These are phyloP conservation scores for Eucalyptus paniculata DNA, from an alignment of 345 rosid species.

Conservation along the genomic window DNA sequence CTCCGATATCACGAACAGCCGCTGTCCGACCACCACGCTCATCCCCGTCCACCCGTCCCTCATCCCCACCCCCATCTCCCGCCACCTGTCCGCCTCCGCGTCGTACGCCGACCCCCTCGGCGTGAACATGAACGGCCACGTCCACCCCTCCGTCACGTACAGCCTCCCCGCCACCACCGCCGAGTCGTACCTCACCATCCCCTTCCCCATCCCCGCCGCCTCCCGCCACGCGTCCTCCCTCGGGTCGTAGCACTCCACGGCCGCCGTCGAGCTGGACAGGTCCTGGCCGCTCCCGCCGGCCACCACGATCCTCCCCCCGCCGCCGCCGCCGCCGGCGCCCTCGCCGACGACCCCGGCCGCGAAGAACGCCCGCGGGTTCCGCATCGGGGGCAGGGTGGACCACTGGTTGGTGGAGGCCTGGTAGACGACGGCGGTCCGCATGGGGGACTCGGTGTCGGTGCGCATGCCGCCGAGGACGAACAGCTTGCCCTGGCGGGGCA, in stretches of 20 bases:
- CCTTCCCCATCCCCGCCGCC: constrained; percentile 12
- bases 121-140: constrained; percentile 61
- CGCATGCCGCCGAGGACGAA: constrained; percentile 57
- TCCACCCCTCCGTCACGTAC: constrained; percentile 74
- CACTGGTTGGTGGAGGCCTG: constrained; percentile 39
- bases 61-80: constrained; percentile 46
- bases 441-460: constrained; percentile 18
- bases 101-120: constrained; percentile 56
- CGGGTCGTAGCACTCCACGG: constrained; percentile 42
- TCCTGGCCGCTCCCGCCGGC: constrained; percentile 44
- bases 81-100: constrained; percentile 35
- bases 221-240: constrained; percentile 34
- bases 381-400: constrained; percentile 50
- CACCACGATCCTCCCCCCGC: constrained; percentile 32
- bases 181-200: constrained; percentile 50
- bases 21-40: constrained; percentile 23
- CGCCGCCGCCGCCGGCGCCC: constrained; percentile 12
- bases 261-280: constrained; percentile 11
- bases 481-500: constrained; percentile 47
- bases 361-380: constrained; percentile 35
- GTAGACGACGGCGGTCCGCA: constrained; percentile 24
- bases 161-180: constrained; percentile 37
- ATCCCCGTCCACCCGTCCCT: constrained; percentile 71
- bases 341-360: constrained; percentile 17
- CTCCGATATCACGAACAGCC: constrained; percentile 51